Conservation (phyloP, 1,284 basidiomycete genomes). For the Cerioporus squamosus region DNA sequence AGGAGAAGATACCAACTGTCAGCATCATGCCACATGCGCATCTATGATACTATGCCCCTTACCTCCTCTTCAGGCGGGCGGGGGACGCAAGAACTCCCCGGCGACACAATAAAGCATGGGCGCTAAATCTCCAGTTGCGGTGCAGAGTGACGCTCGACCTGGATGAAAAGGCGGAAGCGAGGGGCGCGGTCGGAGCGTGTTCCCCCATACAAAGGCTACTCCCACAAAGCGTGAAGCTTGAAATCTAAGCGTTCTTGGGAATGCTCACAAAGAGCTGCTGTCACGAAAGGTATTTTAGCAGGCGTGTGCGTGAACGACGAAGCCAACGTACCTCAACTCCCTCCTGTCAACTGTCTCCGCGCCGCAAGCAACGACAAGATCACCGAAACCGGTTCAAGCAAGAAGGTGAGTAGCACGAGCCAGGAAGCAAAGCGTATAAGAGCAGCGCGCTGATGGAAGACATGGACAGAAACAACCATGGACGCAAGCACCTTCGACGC, state of each 20-base stretch:
- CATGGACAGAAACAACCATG: not conserved
- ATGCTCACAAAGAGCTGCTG: conserved; percentile 14
- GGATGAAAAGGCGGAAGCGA: not conserved
- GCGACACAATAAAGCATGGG: conserved; percentile 2
- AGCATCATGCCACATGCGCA: not conserved
- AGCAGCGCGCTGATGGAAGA: not conserved
- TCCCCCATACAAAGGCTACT: conserved; percentile 1
- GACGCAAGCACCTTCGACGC: not conserved
- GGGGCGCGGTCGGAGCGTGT: conserved; percentile 2
- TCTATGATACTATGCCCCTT: not conserved
- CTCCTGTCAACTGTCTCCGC: not conserved
- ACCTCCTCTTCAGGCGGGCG: not conserved
- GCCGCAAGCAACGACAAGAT: not conserved
- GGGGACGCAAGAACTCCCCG: not conserved
- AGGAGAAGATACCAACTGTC: not conserved
- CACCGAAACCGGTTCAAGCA: not conserved
- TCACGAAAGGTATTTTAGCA: conserved; percentile 17
- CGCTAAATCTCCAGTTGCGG: not conserved
- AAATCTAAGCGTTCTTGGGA: not conserved
- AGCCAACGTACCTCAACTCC: conserved; percentile 1
- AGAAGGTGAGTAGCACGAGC: too few species aligned
- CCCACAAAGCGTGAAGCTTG: conserved; percentile 17
- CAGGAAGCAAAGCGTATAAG: too few species aligned
- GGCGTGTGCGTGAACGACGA: not conserved
- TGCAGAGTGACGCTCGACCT: not conserved